Base-by-base conservation (phyloP, 2,329 filamentous ascomycete genomes). In the Ophiostoma pallidulum region DNA sequence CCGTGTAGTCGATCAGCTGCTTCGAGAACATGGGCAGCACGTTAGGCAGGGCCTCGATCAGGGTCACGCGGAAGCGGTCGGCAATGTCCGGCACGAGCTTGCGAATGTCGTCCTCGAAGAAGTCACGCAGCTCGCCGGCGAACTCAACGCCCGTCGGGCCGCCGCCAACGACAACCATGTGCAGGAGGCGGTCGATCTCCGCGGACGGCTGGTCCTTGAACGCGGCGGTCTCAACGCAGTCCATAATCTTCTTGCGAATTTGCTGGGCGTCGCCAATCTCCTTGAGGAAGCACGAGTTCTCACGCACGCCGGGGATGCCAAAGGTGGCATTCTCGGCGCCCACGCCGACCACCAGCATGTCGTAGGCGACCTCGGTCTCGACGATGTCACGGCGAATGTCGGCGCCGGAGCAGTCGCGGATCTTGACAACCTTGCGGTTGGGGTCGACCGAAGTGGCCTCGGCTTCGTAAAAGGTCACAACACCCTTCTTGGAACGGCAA, bases 161-260 rank as follows among this genome's bases (percentile, higher is more conserved):
- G 70, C 91, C 91, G 58, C 91, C 85, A 45, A 89, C 86, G 39
- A 90, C 91, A 47, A 98, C 92, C 90, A 97, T 97, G 76, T 97
- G 91, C 65, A 98, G 77, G 59, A 98, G 80, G 57, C 92, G 88
- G 72, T 94, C 84, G 63, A 94, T 74, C 70, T 98, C 94, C 56
- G 92, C 87, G 14, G 78, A 72, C 32, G 78, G 75, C 72, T 98
- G 92, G 63, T 89, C 91, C 78, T 97, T 97, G 83, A 98, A 96
- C 53, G 88, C 91, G 45, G 92, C 92, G 31, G 91, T 96, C 73
- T 98, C 92, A 58, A 95, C 90, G 66, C 92, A 98, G 72, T 98
- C 92, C 92, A 98, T 98, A 69, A 98, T 96, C 69, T 88, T 89
- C 76, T 91, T 96, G 63, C 92, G 88, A 64, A 98, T 98, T 62